Conservation (phyloP, 2,329 filamentous ascomycete species). For the Trichoderma simmonsii region DNA sequence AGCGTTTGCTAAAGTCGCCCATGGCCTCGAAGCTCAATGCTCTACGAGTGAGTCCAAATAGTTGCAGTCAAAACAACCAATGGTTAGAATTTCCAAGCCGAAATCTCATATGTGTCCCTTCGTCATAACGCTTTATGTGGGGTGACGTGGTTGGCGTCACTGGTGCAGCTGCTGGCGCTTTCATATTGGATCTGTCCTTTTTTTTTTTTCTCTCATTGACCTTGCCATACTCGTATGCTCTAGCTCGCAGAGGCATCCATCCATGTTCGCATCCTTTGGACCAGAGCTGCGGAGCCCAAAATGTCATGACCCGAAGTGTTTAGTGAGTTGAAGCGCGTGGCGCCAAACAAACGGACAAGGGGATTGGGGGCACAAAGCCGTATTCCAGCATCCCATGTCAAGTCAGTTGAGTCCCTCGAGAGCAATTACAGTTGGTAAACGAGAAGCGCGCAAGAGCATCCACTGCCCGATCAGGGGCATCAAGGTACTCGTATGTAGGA, state of each 20-base stretch:
- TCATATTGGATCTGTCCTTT: background rate
- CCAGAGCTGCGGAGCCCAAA: background rate
- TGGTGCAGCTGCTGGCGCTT: constrained; percentile 3
- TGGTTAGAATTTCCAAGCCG: background rate
- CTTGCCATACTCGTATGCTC: background rate
- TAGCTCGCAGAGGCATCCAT: background rate
- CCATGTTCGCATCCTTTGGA: background rate
- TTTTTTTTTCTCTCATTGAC: background rate
- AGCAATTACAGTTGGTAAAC: background rate
- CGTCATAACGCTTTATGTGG: background rate
- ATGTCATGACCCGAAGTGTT: background rate
- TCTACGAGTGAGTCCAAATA: background rate
- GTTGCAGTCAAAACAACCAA: background rate
- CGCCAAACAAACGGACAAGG: background rate
- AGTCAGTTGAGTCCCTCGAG: background rate
- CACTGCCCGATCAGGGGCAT: background rate
- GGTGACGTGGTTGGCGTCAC: constrained; percentile 13
- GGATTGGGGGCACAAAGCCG: background rate
- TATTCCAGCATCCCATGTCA: background rate
- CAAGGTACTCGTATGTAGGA: background rate
- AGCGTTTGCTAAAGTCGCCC: background rate
- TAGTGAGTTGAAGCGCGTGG: background rate
- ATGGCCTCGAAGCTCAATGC: background rate
- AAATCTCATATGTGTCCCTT: background rate
- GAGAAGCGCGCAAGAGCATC: background rate